Percentiles rank a stretch among this genome's conserved stretches.
phyloP scores from a whole-genome alignment of 2,329 filamentous ascomycete genomes.

The Aspergillus sp. region DNA sequence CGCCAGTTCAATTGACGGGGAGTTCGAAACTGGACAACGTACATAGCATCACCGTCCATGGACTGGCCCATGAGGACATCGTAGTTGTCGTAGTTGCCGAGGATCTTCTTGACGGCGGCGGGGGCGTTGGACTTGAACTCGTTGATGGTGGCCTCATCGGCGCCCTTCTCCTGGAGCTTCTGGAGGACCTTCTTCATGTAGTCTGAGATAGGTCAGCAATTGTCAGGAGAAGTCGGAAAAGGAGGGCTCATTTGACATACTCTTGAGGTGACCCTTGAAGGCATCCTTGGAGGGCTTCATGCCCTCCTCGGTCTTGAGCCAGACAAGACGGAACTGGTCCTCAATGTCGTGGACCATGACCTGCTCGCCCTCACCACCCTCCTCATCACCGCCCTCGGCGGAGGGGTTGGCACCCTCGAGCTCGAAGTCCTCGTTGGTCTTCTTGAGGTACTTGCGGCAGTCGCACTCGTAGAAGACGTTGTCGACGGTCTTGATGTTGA shows the following conservation, averaged over 20 bases:
- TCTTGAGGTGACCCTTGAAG: conserved; percentile 81
- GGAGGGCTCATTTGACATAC: conserved; percentile 48
- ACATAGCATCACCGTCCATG: conserved; percentile 95
- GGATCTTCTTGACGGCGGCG: conserved; percentile 74
- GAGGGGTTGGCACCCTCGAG: conserved; percentile 86
- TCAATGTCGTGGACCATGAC: conserved; percentile 85
- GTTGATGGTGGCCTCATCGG: conserved; percentile 64
- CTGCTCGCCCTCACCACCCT: conserved; percentile 65
- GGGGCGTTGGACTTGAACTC: conserved; percentile 76
- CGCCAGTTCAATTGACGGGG: not conserved
- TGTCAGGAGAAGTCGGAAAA: conserved; percentile 6
- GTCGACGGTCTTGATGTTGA: conserved; percentile 76
- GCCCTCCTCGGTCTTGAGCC: conserved; percentile 45
- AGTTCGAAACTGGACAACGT: conserved; percentile 39
- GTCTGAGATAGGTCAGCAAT: conserved; percentile 44
- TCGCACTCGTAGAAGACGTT: conserved; percentile 84
- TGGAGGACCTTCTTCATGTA: conserved; percentile 92
- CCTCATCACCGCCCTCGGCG: conserved; percentile 77
- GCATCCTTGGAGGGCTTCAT: conserved; percentile 69
- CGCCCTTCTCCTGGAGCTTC: conserved; percentile 61
- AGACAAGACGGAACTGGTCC: conserved; percentile 83
- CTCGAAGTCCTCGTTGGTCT: conserved; percentile 61
- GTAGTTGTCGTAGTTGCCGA: conserved; percentile 92
- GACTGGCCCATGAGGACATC: conserved; percentile 91
- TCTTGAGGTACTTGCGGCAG: conserved; percentile 84